Conservation (phyloP, 2,329 filamentous ascomycete species). For the Lasiodiplodia citricola region DNA sequence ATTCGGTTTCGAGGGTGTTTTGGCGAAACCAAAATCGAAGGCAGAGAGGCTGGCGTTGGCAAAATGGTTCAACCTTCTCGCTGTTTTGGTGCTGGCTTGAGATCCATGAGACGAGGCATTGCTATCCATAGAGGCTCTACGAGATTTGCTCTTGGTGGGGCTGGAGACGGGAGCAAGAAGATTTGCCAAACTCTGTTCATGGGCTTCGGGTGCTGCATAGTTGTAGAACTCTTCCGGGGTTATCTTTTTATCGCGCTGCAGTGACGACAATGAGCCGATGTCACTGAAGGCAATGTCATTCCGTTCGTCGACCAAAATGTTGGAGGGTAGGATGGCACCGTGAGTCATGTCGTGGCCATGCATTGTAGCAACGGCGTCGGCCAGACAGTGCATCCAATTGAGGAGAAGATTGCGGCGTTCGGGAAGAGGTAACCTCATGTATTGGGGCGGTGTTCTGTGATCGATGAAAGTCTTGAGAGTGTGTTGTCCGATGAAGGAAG, state of each 20-base stretch:
- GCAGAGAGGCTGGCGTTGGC: slow-evolving; percentile 30
- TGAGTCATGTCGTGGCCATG: slow-evolving; percentile 70
- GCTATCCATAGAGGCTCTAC: slow-evolving; percentile 41
- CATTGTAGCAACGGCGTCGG: slow-evolving; percentile 70
- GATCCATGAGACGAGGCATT: slow-evolving; percentile 42
- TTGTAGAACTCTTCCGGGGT: slow-evolving; percentile 74
- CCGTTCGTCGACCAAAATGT: slow-evolving; percentile 68
- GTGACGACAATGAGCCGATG: slow-evolving; percentile 54
- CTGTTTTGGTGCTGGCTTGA: slow-evolving; percentile 37
- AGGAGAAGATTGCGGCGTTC: slow-evolving; percentile 65
- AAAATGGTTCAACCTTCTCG: neutral
- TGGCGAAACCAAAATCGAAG: slow-evolving; percentile 45
- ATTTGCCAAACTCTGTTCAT: slow-evolving; percentile 36
- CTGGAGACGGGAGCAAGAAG: slow-evolving; percentile 30
- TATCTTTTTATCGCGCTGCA: slow-evolving; percentile 58
- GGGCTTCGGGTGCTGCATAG: slow-evolving; percentile 71
- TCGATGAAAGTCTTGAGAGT: slow-evolving; percentile 71
- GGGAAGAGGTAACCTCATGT: slow-evolving; percentile 67
- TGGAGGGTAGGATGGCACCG: slow-evolving; percentile 72
- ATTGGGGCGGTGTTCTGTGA: slow-evolving; percentile 62
- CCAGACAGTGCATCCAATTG: slow-evolving; percentile 77
- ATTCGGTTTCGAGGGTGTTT: slow-evolving; percentile 36
- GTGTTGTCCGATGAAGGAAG: slow-evolving; percentile 69
- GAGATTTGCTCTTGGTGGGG: slow-evolving; percentile 21
- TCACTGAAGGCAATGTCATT: slow-evolving; percentile 73